Base-by-base conservation (phyloP, 1,139 yeast species). In the Kazachstania sp. region DNA sequence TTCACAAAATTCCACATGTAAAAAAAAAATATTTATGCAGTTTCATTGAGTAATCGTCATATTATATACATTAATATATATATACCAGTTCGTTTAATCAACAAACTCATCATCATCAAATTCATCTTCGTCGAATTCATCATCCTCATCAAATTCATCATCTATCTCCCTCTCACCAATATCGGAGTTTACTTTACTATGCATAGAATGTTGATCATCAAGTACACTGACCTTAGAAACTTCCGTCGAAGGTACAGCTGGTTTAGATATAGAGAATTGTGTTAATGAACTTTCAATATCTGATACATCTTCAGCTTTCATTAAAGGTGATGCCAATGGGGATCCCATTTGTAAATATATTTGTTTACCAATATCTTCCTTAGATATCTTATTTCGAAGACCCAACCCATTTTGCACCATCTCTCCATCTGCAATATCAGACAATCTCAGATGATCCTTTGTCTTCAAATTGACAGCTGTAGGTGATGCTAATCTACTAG, bases 291-390 rank as follows among this genome's bases (percentile, higher is more conserved):
- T 37, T 20, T 46, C 52, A 34, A 49, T 28, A 20, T 37, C 34
- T 4, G 48, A 28, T 3, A 46, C 41, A n/a, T 51, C 51, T 1
- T 46, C 28, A 2, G 51, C 45, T 7, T 40, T 42, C 41, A 56
- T 35, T 18, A 45, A 51, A 4, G 68, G 67, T 2, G 66, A 63
- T 5, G 61, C 54, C 28, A 63, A 48, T 3, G 66, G 66, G 0
- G 68, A 63, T 1, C 66, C 66, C 26, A 64, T 49, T 26, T 58
- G 58, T 26, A 64, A 53, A 44, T 64, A 64, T 35, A 64, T 57
- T 43, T 58, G 59, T 37, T 54, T 54, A 3, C 68, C 68, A 4
- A 60, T 42, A 16, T 55, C 54, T 37, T 53, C 58, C 40, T 46
- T 53, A 12, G 45, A 19, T 45, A 39, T 43, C 16, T 28, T 29